Conservation (phyloP, 2,329 filamentous ascomycete species). For the Ophiocordyceps polyrhachis-furcata region DNA sequence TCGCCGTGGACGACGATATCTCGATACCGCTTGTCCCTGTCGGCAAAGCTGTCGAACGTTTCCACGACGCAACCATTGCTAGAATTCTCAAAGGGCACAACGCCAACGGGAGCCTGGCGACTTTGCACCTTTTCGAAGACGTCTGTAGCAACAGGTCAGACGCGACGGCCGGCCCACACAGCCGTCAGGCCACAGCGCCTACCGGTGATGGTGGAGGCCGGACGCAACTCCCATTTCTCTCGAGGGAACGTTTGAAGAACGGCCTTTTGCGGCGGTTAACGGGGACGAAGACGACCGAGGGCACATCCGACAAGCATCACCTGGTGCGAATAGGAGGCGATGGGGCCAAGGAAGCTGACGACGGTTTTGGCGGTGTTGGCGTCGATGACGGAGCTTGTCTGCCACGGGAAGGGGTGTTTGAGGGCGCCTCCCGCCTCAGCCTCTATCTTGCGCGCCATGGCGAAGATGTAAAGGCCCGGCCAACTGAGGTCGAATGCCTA, state of each 20-base stretch:
- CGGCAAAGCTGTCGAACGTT: slow-evolving; percentile 76
- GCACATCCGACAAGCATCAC: slow-evolving; percentile 11
- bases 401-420: too few relatives aligned
- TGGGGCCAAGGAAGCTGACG: slow-evolving; percentile 30
- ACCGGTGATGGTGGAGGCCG: slow-evolving; percentile 32
- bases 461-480: neutral
- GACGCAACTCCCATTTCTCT: slow-evolving; percentile 26
- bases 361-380: slow-evolving; percentile 15
- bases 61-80: slow-evolving; percentile 85
- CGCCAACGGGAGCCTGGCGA: slow-evolving; percentile 45
- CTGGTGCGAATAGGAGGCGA: slow-evolving; percentile 32
- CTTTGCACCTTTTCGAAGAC: slow-evolving; percentile 65
- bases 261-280: slow-evolving; percentile 16
- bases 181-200: slow-evolving; percentile 5
- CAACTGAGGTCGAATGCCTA: neutral
- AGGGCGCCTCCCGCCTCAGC: neutral
- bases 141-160: slow-evolving; percentile 26
- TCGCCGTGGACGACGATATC: slow-evolving; percentile 66
- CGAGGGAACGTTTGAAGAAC: slow-evolving; percentile 28
- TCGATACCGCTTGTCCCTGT: slow-evolving; percentile 42
- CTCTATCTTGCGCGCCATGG: neutral
- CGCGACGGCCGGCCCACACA: neutral
- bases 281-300: slow-evolving; percentile 1
- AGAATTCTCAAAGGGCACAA: slow-evolving; percentile 91
- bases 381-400: neutral